These are phyloP conservation scores for Candida montana DNA, from an alignment of 805 yeast genomes.

Conservation along the genomic window DNA sequence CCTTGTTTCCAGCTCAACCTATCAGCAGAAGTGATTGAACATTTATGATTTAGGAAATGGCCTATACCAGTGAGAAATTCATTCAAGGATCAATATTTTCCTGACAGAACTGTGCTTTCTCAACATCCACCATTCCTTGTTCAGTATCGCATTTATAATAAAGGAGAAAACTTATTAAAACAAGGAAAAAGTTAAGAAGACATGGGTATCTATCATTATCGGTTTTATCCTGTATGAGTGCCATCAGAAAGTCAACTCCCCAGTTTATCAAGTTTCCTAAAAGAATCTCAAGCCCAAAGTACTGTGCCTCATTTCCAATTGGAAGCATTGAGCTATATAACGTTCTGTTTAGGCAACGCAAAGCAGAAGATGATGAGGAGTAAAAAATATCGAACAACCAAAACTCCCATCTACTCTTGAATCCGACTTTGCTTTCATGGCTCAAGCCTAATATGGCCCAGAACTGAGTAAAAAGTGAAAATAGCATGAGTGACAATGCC, in stretches of 20 bases:
- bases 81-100: too few relatives aligned
- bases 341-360: conserved; percentile 33
- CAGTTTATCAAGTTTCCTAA: conserved; percentile 38
- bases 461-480: conserved; percentile 31
- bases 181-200: conserved; percentile 31
- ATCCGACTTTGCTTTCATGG: conserved; percentile 27
- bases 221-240: conserved; percentile 35
- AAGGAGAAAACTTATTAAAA: conserved; percentile 23
- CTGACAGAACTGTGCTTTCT: too few relatives aligned
- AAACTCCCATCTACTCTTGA: conserved; percentile 38
- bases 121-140: conserved; percentile 27
- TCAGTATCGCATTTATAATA: conserved; percentile 29
- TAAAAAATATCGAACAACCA: conserved; percentile 37
- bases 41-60: too few relatives aligned
- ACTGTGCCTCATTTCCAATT: conserved; percentile 38
- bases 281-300: conserved; percentile 36
- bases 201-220: conserved; percentile 34
- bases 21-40: too few relatives aligned
- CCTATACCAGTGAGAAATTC: too few relatives aligned
- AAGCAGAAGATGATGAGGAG: conserved; percentile 30
- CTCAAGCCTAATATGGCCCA: conserved; percentile 37
- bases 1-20: too few relatives aligned
- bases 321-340: conserved; percentile 35
- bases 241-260: conserved; percentile 35
- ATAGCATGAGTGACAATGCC: conserved; percentile 30